Conservation (phyloP, 2,329 filamentous ascomycete genomes). For the Seiridium unicorne region DNA sequence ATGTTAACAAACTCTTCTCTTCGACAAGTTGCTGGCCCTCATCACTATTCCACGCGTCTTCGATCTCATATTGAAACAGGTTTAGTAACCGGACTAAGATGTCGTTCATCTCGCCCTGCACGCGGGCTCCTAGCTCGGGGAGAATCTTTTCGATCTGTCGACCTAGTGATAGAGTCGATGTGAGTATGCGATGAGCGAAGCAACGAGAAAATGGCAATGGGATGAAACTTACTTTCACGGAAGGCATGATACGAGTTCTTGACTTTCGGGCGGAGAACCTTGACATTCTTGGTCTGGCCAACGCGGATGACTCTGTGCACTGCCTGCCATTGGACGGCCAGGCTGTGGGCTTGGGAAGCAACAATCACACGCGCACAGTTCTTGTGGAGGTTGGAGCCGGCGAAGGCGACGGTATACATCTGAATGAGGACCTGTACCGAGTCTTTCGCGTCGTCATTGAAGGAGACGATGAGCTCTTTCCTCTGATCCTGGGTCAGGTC, state of each 20-base stretch:
- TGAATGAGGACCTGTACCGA: slow-evolving; percentile 28
- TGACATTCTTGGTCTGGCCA: slow-evolving; percentile 22
- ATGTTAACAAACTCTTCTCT: slow-evolving; percentile 14
- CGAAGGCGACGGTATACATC: slow-evolving; percentile 26
- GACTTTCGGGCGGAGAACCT: slow-evolving; percentile 21
- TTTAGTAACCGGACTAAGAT: slow-evolving; percentile 23
- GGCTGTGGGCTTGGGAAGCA: slow-evolving; percentile 22
- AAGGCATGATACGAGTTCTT: slow-evolving; percentile 24
- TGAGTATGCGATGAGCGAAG: too few species aligned
- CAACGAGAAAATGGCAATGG: too few species aligned
- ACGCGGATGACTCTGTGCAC: slow-evolving; percentile 28
- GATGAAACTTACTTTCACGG: slow-evolving; percentile 16
- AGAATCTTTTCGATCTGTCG: slow-evolving; percentile 27
- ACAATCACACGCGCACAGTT: slow-evolving; percentile 24
- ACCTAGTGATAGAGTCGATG: neutral
- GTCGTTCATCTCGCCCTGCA: slow-evolving; percentile 17
- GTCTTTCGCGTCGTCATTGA: slow-evolving; percentile 15
- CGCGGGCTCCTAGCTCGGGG: slow-evolving; percentile 22
- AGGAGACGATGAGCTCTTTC: slow-evolving; percentile 20
- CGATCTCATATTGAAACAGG: slow-evolving; percentile 23
- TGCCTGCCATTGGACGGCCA: slow-evolving; percentile 23
- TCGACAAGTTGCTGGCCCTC: slow-evolving; percentile 17
- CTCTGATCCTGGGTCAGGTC: slow-evolving; percentile 17
- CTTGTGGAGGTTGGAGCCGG: slow-evolving; percentile 25
- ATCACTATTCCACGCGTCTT: slow-evolving; percentile 17